Conservation (phyloP, 257 asterid species). For the Capsicum pubescens region DNA sequence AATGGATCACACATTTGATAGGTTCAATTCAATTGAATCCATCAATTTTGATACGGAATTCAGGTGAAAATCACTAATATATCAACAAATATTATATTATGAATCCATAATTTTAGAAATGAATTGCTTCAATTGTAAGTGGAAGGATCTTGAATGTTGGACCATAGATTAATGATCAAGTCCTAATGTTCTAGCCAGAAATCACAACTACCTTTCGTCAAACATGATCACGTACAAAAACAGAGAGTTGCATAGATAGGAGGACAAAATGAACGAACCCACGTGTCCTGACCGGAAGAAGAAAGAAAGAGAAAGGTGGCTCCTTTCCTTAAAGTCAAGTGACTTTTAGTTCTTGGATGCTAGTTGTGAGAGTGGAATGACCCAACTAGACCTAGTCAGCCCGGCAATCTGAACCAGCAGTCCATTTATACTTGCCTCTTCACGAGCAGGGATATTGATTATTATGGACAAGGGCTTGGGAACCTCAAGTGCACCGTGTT, state of each 20-base stretch:
- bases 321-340: no score
- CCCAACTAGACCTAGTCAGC: no score
- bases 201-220: not conserved
- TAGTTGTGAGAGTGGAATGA: no score
- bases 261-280: no score
- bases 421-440: not conserved
- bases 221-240: no score
- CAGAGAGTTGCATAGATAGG: no score
- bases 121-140: not conserved
- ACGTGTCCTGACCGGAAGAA: no score
- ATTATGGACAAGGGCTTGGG: constrained; percentile 65
- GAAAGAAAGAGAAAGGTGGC: no score
- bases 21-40: not conserved
- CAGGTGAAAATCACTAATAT: constrained; percentile 2
- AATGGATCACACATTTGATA: not conserved
- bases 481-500: constrained; percentile 59
- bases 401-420: not conserved
- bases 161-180: not conserved
- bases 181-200: not conserved
- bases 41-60: not conserved
- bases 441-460: not conserved
- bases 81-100: not conserved
- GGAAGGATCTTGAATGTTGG: not conserved
- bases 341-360: no score
- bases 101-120: not conserved